phyloP scores from a whole-genome alignment of 352 stramenopile genomes.

The Paralagenidium karlingii region DNA sequence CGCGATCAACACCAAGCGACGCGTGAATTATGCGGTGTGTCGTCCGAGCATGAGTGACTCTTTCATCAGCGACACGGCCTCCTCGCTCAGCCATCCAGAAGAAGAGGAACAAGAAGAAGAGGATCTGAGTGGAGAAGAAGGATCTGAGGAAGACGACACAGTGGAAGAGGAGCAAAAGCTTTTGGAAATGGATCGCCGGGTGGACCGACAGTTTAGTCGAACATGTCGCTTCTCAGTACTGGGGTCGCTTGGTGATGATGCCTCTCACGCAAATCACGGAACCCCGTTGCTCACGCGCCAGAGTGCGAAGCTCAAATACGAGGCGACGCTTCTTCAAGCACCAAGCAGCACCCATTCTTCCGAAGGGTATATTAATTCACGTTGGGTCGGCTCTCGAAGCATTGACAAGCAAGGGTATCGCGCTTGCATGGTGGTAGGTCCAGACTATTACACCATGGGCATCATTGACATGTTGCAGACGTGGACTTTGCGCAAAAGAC shows the following conservation, averaged over 20 bases:
- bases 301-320: constrained; percentile 18
- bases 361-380: constrained; percentile 6
- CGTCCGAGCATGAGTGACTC: constrained; percentile 19
- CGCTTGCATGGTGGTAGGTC: constrained; percentile 59
- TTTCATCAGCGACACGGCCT: constrained; percentile 19
- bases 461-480: constrained; percentile 87
- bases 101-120: not conserved
- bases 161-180: constrained; percentile 19
- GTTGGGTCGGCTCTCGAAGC: constrained; percentile 47
- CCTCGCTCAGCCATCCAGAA: not conserved
- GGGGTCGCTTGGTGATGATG: constrained; percentile 24
- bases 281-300: constrained; percentile 24
- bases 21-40: constrained; percentile 58
- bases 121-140: no score
- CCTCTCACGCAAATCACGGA: constrained; percentile 11
- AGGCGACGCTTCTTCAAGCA: no score
- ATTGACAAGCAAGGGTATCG: constrained; percentile 58
- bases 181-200: constrained; percentile 12
- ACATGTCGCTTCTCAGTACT: constrained; percentile 67
- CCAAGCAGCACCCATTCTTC: no score
- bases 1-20: constrained; percentile 50
- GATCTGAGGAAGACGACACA: constrained; percentile 9
- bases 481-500: constrained; percentile 71
- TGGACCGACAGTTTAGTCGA: constrained; percentile 27
- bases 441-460: constrained; percentile 81